These are phyloP conservation scores for Mycena indigotica DNA, from an alignment of 768 basidiomycete genomes.

Conservation along the genomic window DNA sequence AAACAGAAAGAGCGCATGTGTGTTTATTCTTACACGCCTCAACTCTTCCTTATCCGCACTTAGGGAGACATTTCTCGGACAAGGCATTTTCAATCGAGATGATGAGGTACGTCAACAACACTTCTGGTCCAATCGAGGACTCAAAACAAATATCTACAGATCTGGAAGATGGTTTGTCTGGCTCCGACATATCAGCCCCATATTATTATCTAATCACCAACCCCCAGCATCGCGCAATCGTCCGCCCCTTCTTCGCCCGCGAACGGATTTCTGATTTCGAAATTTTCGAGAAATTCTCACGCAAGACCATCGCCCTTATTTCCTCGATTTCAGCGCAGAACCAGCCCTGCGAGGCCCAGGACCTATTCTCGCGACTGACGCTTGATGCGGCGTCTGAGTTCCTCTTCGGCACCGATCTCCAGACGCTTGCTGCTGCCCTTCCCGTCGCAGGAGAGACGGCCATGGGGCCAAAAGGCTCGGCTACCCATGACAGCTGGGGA, in stretches of 20 bases:
- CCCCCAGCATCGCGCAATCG: slow-evolving; percentile 60
- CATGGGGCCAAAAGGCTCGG: slow-evolving; percentile 61
- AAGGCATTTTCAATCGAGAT: slow-evolving; percentile 78
- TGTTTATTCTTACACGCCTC: slow-evolving; percentile 24
- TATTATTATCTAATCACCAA: too few relatives aligned
- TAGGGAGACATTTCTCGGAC: slow-evolving; percentile 66
- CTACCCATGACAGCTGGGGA: slow-evolving; percentile 62
- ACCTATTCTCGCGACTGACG: slow-evolving; percentile 67
- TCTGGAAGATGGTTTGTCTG: slow-evolving; percentile 63
- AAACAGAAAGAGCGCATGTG: slow-evolving; percentile 69
- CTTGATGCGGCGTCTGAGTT: slow-evolving; percentile 75
- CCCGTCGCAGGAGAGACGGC: slow-evolving; percentile 48
- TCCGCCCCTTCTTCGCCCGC: slow-evolving; percentile 75
- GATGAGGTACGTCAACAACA: slow-evolving; percentile 52
- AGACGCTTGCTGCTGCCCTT: slow-evolving; percentile 58
- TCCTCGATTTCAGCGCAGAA: slow-evolving; percentile 39
- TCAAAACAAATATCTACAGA: slow-evolving; percentile 32
- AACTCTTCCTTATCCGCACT: background rate
- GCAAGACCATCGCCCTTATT: slow-evolving; percentile 51
- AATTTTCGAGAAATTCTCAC: slow-evolving; percentile 59
- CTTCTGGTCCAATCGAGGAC: background rate
- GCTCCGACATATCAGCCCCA: slow-evolving; percentile 5
- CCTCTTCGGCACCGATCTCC: slow-evolving; percentile 65
- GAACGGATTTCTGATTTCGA: slow-evolving; percentile 73
- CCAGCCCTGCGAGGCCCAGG: slow-evolving; percentile 63